Evolutionary conservation across 805 yeast genomes (phyloP).

Genomic region (Starmerella tilneyi): DNA sequence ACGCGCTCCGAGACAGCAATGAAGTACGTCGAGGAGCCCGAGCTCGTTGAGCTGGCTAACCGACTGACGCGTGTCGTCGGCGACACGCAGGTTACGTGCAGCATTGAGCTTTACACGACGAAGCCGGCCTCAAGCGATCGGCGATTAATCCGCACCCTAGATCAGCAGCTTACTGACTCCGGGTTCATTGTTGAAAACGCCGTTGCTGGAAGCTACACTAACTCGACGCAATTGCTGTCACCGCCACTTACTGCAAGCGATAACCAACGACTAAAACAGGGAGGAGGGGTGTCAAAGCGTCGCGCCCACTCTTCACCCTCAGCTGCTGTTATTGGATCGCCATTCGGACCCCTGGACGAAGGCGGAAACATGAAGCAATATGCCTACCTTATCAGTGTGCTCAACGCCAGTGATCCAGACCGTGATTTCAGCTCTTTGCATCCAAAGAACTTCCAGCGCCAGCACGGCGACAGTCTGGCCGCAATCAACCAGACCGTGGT

Average conservation of each 20-base stretch:
- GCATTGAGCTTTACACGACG: conserved; percentile 88
- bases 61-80: conserved; percentile 67
- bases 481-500: conserved; percentile 65
- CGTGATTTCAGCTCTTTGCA: conserved; percentile 84
- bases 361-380: conserved; percentile 81
- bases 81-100: conserved; percentile 71
- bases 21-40: conserved; percentile 85
- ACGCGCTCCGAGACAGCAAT: conserved; percentile 11
- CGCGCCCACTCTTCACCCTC: conserved; percentile 26
- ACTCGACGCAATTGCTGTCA: conserved; percentile 21
- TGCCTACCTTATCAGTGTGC: conserved; percentile 79
- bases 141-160: conserved; percentile 78
- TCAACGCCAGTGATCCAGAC: conserved; percentile 90
- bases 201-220: conserved; percentile 10
- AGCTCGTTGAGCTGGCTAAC: conserved; percentile 83
- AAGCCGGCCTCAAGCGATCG: conserved; percentile 86
- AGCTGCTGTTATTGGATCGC: conserved; percentile 34
- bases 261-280: conserved; percentile 7
- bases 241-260: conserved; percentile 22
- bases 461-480: conserved; percentile 18
- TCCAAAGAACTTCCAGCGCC: conserved; percentile 64
- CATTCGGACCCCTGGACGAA: conserved; percentile 86
- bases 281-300: conserved; percentile 18
- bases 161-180: conserved; percentile 53
- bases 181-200: conserved; percentile 8